These are phyloP conservation scores for Apophysomyces trapeziformis DNA, from an alignment of 371 early-diverging fungal species.

Conservation along the genomic window DNA sequence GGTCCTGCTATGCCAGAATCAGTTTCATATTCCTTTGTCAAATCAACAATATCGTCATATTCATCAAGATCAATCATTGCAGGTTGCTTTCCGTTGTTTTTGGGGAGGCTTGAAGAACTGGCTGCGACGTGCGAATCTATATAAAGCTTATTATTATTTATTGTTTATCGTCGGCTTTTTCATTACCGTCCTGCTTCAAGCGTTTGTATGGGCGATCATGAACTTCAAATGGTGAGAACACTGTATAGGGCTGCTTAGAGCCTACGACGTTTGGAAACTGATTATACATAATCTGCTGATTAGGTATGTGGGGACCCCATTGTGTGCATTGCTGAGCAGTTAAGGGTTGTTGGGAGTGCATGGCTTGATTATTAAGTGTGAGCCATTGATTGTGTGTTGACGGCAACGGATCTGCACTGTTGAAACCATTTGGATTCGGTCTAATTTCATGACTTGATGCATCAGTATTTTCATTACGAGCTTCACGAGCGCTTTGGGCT, in stretches of 20 bases:
- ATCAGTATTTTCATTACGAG: neutral
- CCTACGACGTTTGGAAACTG: too few relatives aligned
- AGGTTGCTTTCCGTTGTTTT: neutral
- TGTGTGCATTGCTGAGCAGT: neutral
- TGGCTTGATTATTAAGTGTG: neutral
- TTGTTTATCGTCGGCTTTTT: neutral
- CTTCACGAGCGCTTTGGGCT: neutral
- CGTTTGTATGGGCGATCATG: too few relatives aligned
- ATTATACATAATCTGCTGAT: too few relatives aligned
- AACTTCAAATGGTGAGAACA: too few relatives aligned
- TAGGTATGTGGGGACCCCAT: neutral
- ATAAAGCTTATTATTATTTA: neutral
- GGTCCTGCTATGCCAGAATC: neutral
- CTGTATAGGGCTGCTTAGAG: too few relatives aligned
- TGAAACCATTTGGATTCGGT: too few relatives aligned
- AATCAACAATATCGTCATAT: constrained; percentile 22
- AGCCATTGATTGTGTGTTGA: neutral
- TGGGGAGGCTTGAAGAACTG: neutral
- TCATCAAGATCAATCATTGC: neutral
- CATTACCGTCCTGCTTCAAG: too few relatives aligned
- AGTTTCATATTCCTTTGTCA: constrained; percentile 9
- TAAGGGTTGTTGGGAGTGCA: neutral
- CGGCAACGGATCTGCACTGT: neutral
- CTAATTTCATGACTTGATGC: neutral
- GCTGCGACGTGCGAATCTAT: neutral